Conservation (phyloP, 441 rosid genomes). For the Populus tomentosa region DNA sequence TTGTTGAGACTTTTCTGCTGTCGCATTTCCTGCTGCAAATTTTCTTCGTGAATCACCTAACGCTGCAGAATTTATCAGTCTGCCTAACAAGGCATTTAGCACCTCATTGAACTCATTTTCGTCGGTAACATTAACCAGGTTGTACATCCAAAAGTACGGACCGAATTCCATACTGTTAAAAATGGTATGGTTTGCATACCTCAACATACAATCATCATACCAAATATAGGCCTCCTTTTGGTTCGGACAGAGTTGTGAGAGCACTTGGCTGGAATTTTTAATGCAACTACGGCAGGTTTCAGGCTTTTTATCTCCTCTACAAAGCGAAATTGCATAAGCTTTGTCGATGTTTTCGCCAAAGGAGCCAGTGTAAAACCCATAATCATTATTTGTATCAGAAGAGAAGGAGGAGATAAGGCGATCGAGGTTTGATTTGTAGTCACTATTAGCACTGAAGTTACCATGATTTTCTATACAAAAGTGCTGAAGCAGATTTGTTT, state of each 20-base stretch:
- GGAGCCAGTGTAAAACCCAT: slow-evolving; percentile 19
- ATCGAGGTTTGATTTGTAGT: slow-evolving; percentile 18
- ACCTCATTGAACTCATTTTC: too few species aligned
- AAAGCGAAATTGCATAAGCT: slow-evolving; percentile 12
- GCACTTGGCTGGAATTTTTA: not conserved
- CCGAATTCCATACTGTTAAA: not conserved
- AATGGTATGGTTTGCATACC: slow-evolving; percentile 3
- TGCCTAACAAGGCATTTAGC: too few species aligned
- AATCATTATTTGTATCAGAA: not conserved
- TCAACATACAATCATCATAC: not conserved
- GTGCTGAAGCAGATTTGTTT: not conserved
- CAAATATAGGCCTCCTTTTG: not conserved
- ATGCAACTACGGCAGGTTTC: not conserved
- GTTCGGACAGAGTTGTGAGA: not conserved
- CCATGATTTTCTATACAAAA: not conserved
- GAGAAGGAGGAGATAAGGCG: slow-evolving; percentile 6
- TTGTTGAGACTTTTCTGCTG: not conserved
- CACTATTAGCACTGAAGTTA: slow-evolving; percentile 2
- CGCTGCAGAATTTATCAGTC: too few species aligned
- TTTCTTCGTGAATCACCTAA: too few species aligned
- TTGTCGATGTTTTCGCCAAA: slow-evolving; percentile 2
- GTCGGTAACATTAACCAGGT: too few species aligned
- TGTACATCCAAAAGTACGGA: not conserved
- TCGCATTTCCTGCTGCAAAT: not conserved
- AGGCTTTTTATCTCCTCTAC: slow-evolving; percentile 6